Conservation (phyloP, 139 green algal species). For the Zygnema cylindricum region DNA sequence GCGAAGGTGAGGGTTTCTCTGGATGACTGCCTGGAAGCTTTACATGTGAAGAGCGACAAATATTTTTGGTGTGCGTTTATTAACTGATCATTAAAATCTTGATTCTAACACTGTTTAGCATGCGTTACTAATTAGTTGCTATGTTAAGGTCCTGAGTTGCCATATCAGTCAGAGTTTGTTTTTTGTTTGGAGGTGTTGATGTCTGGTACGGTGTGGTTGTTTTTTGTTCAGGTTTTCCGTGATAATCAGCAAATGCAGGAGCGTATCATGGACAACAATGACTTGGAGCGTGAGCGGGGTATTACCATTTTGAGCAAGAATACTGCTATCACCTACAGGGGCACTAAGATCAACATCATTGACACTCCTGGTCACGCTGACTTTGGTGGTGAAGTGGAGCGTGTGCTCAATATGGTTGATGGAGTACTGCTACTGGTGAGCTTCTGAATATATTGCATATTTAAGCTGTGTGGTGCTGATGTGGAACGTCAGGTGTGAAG, state of each 20-base stretch:
- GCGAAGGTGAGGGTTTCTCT: slow-evolving; percentile 78
- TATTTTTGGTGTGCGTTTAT: not conserved
- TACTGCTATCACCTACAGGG: slow-evolving; percentile 90
- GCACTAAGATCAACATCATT: slow-evolving; percentile 95
- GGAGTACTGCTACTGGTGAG: slow-evolving; percentile 91
- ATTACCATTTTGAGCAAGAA: slow-evolving; percentile 99
- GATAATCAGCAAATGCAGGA: slow-evolving; percentile 80
- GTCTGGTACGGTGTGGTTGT: not conserved
- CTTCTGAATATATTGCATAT: too few species aligned
- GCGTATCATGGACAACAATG: slow-evolving; percentile 97
- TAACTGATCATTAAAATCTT: not conserved
- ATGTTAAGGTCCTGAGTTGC: too few species aligned
- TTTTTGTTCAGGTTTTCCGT: slow-evolving; percentile 64
- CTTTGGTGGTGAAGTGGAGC: slow-evolving; percentile 99
- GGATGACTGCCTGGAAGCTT: not conserved
- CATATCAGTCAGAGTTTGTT: too few species aligned
- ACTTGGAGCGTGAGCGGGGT: slow-evolving; percentile 95
- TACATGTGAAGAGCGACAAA: not conserved
- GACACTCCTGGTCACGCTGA: slow-evolving; percentile 98
- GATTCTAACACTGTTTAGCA: slow-evolving; percentile 9
- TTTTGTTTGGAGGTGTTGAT: not conserved
- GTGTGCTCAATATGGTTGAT: slow-evolving; percentile 99
- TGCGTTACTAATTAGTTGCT: not conserved
- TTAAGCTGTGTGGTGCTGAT: too few species aligned
- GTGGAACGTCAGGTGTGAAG: too few species aligned